Evolutionary conservation across 768 basidiomycete species (phyloP).

Genomic region (Mrakia gelida): DNA sequence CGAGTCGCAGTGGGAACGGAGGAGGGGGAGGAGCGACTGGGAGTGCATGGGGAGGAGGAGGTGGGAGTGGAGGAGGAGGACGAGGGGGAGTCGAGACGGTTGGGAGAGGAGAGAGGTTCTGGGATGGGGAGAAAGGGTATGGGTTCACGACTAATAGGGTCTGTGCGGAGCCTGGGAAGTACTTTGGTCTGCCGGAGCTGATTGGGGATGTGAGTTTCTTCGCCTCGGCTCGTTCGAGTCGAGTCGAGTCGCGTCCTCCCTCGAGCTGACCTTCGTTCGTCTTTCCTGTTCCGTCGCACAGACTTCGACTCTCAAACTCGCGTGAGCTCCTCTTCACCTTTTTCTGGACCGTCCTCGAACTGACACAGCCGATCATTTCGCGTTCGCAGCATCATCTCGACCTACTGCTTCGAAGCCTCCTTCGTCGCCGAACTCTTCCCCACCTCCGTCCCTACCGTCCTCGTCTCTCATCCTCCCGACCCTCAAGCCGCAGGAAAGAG

Average conservation of each 20-base stretch:
- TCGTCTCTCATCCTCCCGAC: conserved; percentile 12
- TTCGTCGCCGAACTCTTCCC: background rate
- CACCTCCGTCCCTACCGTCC: background rate
- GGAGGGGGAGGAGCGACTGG: too few relatives aligned
- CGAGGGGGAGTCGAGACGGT: background rate
- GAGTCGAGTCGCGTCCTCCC: background rate
- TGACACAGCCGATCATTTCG: background rate
- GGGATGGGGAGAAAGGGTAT: background rate
- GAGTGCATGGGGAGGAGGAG: too few relatives aligned
- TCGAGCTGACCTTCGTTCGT: background rate
- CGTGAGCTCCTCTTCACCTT: background rate
- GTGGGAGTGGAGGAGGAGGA: background rate
- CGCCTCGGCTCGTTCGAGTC: background rate
- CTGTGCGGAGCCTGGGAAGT: background rate
- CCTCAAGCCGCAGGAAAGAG: background rate
- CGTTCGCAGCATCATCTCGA: conserved; percentile 8
- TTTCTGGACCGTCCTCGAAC: background rate
- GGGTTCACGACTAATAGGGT: conserved; percentile 13
- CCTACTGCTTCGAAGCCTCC: conserved; percentile 14
- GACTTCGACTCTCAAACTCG: background rate
- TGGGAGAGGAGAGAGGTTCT: conserved; percentile 4
- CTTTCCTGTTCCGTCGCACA: background rate
- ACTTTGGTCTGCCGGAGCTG: background rate
- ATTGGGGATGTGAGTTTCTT: conserved; percentile 12
- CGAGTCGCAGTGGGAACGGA: too few relatives aligned